Evolutionary conservation across 257 asterid species (phyloP).

Genomic region (Anisodus tanguticus): DNA sequence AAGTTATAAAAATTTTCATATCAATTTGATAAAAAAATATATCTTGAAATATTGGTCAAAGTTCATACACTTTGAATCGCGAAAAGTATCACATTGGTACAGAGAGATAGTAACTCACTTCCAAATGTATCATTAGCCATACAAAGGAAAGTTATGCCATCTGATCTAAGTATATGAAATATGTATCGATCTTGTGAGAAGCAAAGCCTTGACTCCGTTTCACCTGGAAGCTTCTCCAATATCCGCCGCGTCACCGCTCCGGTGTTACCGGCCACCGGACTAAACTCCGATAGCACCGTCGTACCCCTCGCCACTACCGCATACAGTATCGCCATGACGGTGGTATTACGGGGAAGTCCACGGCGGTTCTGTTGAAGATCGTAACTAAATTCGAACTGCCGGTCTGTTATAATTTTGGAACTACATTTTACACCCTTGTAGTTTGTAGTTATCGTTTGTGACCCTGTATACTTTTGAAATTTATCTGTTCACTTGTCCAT

Average conservation of each 20-base stretch:
- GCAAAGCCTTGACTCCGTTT: slow-evolving; percentile 83
- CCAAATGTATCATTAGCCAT: slow-evolving; percentile 98
- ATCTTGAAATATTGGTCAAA: no score
- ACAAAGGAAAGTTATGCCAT: slow-evolving; percentile 90
- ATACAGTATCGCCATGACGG: slow-evolving; percentile 82
- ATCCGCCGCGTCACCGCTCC: slow-evolving; percentile 92
- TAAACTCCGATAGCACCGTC: slow-evolving; percentile 92
- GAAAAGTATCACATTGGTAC: no score
- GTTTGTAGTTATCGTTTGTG: neutral
- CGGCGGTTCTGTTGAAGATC: neutral
- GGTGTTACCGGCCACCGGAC: slow-evolving; percentile 94
- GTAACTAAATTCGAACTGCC: neutral
- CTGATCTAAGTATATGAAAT: slow-evolving; percentile 85
- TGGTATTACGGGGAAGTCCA: neutral
- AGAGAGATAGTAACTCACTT: slow-evolving; percentile 49
- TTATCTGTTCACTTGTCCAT: neutral
- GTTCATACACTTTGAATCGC: no score
- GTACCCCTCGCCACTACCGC: slow-evolving; percentile 94
- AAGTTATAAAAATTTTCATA: no score
- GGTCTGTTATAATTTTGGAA: neutral
- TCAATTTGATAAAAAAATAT: no score
- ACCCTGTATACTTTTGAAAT: neutral
- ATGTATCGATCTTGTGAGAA: slow-evolving; percentile 97
- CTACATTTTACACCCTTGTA: neutral
- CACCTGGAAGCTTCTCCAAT: slow-evolving; percentile 77